These are phyloP conservation scores for Chlorella sp. DNA, from an alignment of 139 green algal genomes.

Conservation along the genomic window DNA sequence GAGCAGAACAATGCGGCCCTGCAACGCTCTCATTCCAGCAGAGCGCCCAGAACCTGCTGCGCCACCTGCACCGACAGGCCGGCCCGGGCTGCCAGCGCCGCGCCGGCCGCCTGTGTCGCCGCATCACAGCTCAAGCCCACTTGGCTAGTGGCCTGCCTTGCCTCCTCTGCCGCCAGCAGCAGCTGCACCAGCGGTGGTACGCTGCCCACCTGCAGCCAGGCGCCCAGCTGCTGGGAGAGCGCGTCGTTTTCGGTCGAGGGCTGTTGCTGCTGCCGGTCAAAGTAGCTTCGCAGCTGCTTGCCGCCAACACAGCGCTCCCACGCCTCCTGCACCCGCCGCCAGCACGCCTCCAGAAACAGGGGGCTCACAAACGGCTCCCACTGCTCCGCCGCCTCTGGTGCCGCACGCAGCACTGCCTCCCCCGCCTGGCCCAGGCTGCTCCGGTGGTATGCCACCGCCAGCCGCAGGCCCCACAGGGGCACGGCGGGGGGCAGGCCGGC, in stretches of 20 bases:
- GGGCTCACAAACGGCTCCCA: slow-evolving; percentile 13
- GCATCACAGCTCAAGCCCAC: too few species aligned
- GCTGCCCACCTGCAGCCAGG: slow-evolving; percentile 16
- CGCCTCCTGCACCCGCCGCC: slow-evolving; percentile 13
- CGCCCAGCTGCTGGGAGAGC: too few species aligned
- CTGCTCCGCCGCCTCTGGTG: slow-evolving; percentile 6
- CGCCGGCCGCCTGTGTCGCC: too few species aligned
- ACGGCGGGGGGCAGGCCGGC: slow-evolving; percentile 28
- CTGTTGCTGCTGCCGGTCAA: not conserved
- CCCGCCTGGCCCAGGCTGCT: slow-evolving; percentile 10
- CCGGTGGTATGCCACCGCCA: slow-evolving; percentile 45
- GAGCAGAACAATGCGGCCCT: too few species aligned
- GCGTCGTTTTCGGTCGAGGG: too few species aligned
- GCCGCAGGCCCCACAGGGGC: slow-evolving; percentile 47
- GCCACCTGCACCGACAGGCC: too few species aligned
- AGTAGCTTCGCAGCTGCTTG: slow-evolving; percentile 5
- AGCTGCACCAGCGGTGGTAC: not conserved
- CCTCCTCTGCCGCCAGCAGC: not conserved
- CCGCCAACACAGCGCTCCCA: not conserved
- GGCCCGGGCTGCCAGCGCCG: too few species aligned
- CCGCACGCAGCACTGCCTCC: not conserved
- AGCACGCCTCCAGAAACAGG: slow-evolving; percentile 11
- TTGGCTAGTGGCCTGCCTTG: too few species aligned
- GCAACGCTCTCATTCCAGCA: too few species aligned
- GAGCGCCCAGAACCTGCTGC: too few species aligned